Conservation (phyloP, 805 yeast species). For the Ogataea parapolymorpha region DNA sequence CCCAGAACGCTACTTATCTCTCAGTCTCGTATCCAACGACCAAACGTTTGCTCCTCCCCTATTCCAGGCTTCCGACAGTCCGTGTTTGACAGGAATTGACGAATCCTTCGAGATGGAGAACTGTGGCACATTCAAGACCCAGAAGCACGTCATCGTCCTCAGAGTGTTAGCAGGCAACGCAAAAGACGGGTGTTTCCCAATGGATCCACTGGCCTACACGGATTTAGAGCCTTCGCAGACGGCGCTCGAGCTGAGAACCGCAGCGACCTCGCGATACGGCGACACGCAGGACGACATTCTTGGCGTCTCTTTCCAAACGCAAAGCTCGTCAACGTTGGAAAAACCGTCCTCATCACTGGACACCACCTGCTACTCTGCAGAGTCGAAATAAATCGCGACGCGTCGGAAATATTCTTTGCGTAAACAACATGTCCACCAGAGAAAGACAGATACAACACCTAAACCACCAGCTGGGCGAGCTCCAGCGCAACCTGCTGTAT, state of each 20-base stretch:
- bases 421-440: constrained; percentile 14
- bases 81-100: not conserved
- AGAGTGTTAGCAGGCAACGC: too few species aligned
- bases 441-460: constrained; percentile 21
- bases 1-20: constrained; percentile 25
- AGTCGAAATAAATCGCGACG: constrained; percentile 3
- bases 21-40: not conserved
- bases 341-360: constrained; percentile 1
- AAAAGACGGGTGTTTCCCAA: not conserved
- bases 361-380: constrained; percentile 1
- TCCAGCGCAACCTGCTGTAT: constrained; percentile 22
- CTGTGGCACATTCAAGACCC: constrained; percentile 22
- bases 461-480: constrained; percentile 21
- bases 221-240: constrained; percentile 19
- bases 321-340: not conserved
- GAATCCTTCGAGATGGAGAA: constrained; percentile 12
- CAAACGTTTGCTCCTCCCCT: not conserved
- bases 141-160: too few species aligned
- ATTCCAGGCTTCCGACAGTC: not conserved
- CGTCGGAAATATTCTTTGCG: constrained; percentile 6
- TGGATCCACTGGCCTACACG: not conserved
- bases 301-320: not conserved
- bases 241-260: constrained; percentile 21
- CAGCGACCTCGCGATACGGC: not conserved
- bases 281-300: not conserved